These are phyloP conservation scores for Acmispon strigosus DNA, from an alignment of 306 rosid species.

Conservation along the genomic window DNA sequence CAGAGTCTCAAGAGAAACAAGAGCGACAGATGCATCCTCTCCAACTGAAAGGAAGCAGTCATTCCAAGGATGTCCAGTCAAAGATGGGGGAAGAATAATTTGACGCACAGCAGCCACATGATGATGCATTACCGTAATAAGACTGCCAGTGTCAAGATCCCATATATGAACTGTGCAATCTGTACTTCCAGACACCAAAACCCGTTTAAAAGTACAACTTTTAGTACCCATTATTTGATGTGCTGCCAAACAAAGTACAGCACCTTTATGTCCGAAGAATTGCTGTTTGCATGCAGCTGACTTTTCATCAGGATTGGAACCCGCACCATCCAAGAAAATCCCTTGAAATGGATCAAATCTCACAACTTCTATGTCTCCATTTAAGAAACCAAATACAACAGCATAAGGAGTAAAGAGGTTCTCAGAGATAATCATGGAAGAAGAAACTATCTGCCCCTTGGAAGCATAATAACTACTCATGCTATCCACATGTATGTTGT, in stretches of 20 bases:
- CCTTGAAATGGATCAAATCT: slow-evolving; percentile 64
- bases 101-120: slow-evolving; percentile 92
- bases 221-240: slow-evolving; percentile 60
- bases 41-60: slow-evolving; percentile 92
- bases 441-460: slow-evolving; percentile 45
- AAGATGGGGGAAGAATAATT: slow-evolving; percentile 72
- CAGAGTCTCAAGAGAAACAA: slow-evolving; percentile 78
- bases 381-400: slow-evolving; percentile 67
- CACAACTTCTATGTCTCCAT: slow-evolving; percentile 73
- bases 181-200: slow-evolving; percentile 88
- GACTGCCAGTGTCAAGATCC: slow-evolving; percentile 73
- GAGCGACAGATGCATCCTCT: slow-evolving; percentile 88
- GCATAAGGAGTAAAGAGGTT: slow-evolving; percentile 56
- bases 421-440: slow-evolving; percentile 74
- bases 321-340: slow-evolving; percentile 36
- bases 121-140: slow-evolving; percentile 79
- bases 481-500: slow-evolving; percentile 1
- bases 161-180: slow-evolving; percentile 86
- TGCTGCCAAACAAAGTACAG: slow-evolving; percentile 91
- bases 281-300: slow-evolving; percentile 43
- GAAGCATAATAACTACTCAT: slow-evolving; percentile 24
- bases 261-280: slow-evolving; percentile 72
- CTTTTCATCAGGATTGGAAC: slow-evolving; percentile 36
- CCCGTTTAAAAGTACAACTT: slow-evolving; percentile 39
- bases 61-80: slow-evolving; percentile 71